These are phyloP conservation scores for Nitzschia sp. DNA, from an alignment of 108 stramenopile species.

Conservation along the genomic window DNA sequence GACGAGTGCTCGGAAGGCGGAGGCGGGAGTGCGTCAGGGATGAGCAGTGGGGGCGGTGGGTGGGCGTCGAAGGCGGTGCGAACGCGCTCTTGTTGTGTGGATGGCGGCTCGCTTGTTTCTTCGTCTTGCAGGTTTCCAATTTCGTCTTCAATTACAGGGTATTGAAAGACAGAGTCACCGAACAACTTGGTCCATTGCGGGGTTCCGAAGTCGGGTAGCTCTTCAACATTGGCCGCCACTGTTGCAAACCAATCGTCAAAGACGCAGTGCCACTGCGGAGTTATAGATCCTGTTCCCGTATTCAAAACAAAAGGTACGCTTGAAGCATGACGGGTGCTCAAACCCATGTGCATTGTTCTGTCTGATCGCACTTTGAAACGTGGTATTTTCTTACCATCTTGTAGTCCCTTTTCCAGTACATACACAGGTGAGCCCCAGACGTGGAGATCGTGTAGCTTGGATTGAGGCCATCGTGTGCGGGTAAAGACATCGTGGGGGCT, in stretches of 20 bases:
- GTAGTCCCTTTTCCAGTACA: slow-evolving; percentile 11
- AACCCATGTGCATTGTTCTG: slow-evolving; percentile 1
- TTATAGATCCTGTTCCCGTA: slow-evolving; percentile 32
- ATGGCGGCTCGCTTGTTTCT: not conserved
- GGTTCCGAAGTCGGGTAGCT: not conserved
- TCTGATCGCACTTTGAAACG: slow-evolving; percentile 26
- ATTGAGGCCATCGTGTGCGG: slow-evolving; percentile 24
- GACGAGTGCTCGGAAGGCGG: too few species aligned
- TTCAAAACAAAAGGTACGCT: slow-evolving; percentile 33
- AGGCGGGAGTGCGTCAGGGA: too few species aligned
- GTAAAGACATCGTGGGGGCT: too few species aligned
- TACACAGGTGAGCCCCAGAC: slow-evolving; percentile 40
- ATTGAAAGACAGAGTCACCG: slow-evolving; percentile 29
- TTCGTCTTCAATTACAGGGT: not conserved
- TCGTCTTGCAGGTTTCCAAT: not conserved
- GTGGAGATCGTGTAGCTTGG: slow-evolving; percentile 2
- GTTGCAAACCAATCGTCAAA: slow-evolving; percentile 51
- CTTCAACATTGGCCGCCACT: slow-evolving; percentile 21
- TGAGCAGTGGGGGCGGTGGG: too few species aligned
- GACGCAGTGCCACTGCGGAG: slow-evolving; percentile 43
- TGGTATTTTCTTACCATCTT: slow-evolving; percentile 35
- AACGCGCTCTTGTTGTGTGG: not conserved
- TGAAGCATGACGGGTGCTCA: slow-evolving; percentile 14
- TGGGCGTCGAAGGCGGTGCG: not conserved
- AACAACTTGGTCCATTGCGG: slow-evolving; percentile 25